phyloP scores from a whole-genome alignment of 2,329 filamentous ascomycete genomes.

The Cladosporium sp. region DNA sequence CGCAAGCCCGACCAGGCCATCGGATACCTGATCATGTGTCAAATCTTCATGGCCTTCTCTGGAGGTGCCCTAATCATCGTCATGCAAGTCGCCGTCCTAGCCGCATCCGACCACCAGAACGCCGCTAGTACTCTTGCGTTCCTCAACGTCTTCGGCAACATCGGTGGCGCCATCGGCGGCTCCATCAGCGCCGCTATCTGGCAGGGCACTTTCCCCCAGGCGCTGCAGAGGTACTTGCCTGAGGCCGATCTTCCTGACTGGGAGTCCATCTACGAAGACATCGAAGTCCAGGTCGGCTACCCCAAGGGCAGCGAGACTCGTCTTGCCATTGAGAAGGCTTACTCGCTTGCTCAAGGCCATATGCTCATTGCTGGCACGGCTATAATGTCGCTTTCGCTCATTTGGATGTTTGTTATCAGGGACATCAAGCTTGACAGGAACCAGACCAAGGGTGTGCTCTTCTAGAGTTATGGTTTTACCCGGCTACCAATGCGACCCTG shows the following conservation, averaged over 20 bases:
- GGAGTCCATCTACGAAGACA: constrained; percentile 28
- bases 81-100: constrained; percentile 33
- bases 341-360: constrained; percentile 26
- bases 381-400: constrained; percentile 20
- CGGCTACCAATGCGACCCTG: too few relatives aligned
- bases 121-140: constrained; percentile 35
- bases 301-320: constrained; percentile 38
- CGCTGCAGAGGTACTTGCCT: constrained; percentile 40
- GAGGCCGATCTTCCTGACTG: constrained; percentile 29
- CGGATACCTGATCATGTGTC: constrained; percentile 37
- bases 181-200: constrained; percentile 33
- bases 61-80: constrained; percentile 27
- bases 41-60: constrained; percentile 35
- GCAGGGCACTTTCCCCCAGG: constrained; percentile 24
- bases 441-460: constrained; percentile 21
- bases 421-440: constrained; percentile 24
- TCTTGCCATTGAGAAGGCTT: constrained; percentile 42
- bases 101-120: constrained; percentile 30
- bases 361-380: constrained; percentile 22
- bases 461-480: too few relatives aligned
- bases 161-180: constrained; percentile 33
- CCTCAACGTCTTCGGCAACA: constrained; percentile 27
- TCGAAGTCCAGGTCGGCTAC: constrained; percentile 37
- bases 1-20: constrained; percentile 27
- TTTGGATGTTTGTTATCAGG: constrained; percentile 21